Percentiles rank a stretch among this genome's conserved stretches.
phyloP scores from a whole-genome alignment of 2,329 filamentous ascomycete species.

The Gyromitra esculenta region DNA sequence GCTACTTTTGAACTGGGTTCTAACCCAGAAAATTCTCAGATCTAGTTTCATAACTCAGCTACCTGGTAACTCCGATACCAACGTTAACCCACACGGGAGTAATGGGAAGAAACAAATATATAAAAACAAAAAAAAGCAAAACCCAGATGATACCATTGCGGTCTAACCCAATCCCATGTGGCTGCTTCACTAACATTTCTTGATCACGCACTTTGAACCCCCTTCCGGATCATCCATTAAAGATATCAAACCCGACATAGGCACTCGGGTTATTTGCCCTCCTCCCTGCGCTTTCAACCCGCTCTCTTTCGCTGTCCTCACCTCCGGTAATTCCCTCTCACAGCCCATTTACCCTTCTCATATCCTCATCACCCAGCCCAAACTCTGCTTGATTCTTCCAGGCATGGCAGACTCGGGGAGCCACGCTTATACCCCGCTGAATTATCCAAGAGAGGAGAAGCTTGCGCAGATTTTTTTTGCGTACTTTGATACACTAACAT shows the following conservation, averaged over 20 bases:
- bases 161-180: conserved; percentile 4
- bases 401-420: conserved; percentile 85
- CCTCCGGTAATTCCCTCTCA: conserved; percentile 24
- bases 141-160: neutral
- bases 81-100: neutral
- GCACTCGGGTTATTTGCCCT: conserved; percentile 57
- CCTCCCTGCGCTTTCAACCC: conserved; percentile 38
- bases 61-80: neutral
- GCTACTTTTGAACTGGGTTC: neutral
- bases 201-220: neutral
- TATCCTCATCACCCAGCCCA: conserved; percentile 76
- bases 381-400: conserved; percentile 77
- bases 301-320: conserved; percentile 56
- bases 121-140: neutral
- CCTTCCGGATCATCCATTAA: conserved; percentile 55
- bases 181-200: neutral
- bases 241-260: conserved; percentile 58
- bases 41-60: neutral
- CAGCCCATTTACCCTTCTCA: conserved; percentile 63
- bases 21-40: neutral
- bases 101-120: neutral
- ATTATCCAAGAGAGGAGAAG: conserved; percentile 81
- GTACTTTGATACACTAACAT: conserved; percentile 72
- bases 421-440: conserved; percentile 81
- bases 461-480: conserved; percentile 76